Evolutionary conservation across 2,329 filamentous ascomycete genomes (phyloP), one percentile per base, ranked within the genome.

Genomic region (Aspergillus novofumigatus): DNA sequence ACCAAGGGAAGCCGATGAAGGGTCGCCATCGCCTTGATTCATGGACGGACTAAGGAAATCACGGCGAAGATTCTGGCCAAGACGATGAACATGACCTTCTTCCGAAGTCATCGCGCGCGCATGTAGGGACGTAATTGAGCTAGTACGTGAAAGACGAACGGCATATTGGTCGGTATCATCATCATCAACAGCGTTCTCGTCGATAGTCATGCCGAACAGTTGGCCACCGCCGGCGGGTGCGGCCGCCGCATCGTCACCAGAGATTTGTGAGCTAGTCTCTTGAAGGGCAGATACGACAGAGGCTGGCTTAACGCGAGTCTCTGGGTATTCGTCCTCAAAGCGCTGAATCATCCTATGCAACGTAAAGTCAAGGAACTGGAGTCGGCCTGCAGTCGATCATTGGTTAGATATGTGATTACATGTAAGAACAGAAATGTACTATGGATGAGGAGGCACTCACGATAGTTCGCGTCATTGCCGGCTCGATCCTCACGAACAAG

Each of bases 261-360:
- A 75, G 38, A 73, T 67, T 41, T 69, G 72, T 2, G 72, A 75
- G 51, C 60, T 67, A 50, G 61, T 67, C 26, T 73, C 69, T 20
- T 66, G 65, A 10, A 60, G 49, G 44, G 55, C 32, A 11, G 62
- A 59, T 11, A 64, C 61, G 7, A 59, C 52, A 47, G 55, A 38
- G 29, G 60, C 65, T 35, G 70, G 67, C 17, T 69, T 64, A 45
- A 85, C 79, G 38, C 91, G 86, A 0, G 90, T 95, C 69, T 97
- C 93, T 0, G 94, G 94, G 67, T 92, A 97, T 73, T 97, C 93
- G 70, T 96, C 90, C 72, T 97, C 94, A 70, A 97, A 99, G 28
- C 94, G 89, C 70, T 91, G 87, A 68, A 97, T 97, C 77, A 97
- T 97, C 63, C 89, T 88, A 67, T 92, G 83, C 9, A 99, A 81